These are phyloP conservation scores for Pseudonitzschia pungens DNA, from an alignment of 108 stramenopile genomes.

Conservation along the genomic window DNA sequence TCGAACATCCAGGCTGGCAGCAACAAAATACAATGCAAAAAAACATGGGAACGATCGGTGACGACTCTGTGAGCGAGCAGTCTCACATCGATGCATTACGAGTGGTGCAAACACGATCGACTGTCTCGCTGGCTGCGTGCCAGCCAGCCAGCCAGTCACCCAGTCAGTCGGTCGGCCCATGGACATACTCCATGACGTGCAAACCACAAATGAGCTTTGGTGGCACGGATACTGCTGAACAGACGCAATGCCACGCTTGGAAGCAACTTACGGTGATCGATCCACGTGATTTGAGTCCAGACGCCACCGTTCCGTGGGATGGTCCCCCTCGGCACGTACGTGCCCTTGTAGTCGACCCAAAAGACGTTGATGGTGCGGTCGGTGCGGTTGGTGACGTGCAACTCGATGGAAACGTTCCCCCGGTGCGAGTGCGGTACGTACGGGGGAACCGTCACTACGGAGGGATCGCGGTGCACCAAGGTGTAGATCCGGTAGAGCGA, in stretches of 20 bases:
- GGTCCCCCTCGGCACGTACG: slow-evolving; percentile 53
- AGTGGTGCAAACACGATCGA: not conserved
- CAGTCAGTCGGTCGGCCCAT: too few species aligned
- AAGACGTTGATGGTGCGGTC: slow-evolving; percentile 45
- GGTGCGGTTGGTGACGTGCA: slow-evolving; percentile 62
- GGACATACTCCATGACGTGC: too few species aligned
- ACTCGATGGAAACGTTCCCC: slow-evolving; percentile 47
- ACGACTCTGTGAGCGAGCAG: too few species aligned
- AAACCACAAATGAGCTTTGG: not conserved
- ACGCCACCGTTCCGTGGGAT: slow-evolving; percentile 16
- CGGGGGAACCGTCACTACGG: slow-evolving; percentile 44
- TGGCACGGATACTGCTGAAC: not conserved
- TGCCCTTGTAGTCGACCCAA: slow-evolving; percentile 75
- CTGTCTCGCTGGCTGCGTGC: too few species aligned
- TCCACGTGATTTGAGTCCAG: slow-evolving; percentile 54
- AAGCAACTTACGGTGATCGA: slow-evolving; percentile 41
- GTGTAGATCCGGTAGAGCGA: slow-evolving; percentile 72
- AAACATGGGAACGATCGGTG: too few species aligned
- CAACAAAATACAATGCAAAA: not conserved
- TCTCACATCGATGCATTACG: not conserved
- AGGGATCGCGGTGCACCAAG: slow-evolving; percentile 27
- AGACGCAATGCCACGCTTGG: not conserved
- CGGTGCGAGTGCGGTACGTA: slow-evolving; percentile 72
- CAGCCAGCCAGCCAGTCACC: too few species aligned
- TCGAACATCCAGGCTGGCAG: slow-evolving; percentile 66